These are phyloP conservation scores for Picea glauca DNA, from an alignment of 75 land plant species.

Conservation along the genomic window DNA sequence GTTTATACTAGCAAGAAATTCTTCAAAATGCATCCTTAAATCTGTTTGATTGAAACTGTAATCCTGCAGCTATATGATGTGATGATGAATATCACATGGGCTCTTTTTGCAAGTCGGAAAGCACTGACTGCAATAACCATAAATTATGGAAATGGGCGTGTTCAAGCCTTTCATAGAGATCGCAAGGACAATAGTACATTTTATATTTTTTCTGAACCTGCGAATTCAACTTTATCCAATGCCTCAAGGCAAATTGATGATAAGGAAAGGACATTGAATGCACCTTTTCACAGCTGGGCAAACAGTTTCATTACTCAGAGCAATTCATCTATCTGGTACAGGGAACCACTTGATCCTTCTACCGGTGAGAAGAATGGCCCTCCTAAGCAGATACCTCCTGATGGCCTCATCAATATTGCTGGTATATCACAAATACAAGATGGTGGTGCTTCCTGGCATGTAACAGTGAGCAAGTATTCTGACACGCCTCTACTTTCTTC, in stretches of 20 bases:
- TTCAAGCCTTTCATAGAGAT: slow-evolving; percentile 73
- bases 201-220: slow-evolving; percentile 56
- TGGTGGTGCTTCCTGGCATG: slow-evolving; percentile 72
- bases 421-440: slow-evolving; percentile 54
- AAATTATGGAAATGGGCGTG: slow-evolving; percentile 60
- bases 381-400: slow-evolving; percentile 36
- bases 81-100: slow-evolving; percentile 80
- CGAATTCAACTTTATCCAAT: slow-evolving; percentile 25
- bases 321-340: slow-evolving; percentile 48
- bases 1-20: neutral
- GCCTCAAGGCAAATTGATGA: neutral
- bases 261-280: slow-evolving; percentile 4
- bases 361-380: slow-evolving; percentile 45
- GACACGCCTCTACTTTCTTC: slow-evolving; percentile 72
- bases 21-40: slow-evolving; percentile 1
- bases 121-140: slow-evolving; percentile 78
- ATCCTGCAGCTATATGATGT: slow-evolving; percentile 49
- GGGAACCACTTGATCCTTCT: slow-evolving; percentile 47
- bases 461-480: slow-evolving; percentile 54
- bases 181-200: slow-evolving; percentile 47
- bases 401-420: slow-evolving; percentile 54
- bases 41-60: neutral
- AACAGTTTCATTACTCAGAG: slow-evolving; percentile 22
- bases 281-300: slow-evolving; percentile 26
- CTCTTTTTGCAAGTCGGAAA: slow-evolving; percentile 64